Percentiles rank a stretch among this genome's conserved stretches.
Evolutionary conservation across 2,329 filamentous ascomycete species (phyloP).

Genomic region (Diaporthe citri): DNA sequence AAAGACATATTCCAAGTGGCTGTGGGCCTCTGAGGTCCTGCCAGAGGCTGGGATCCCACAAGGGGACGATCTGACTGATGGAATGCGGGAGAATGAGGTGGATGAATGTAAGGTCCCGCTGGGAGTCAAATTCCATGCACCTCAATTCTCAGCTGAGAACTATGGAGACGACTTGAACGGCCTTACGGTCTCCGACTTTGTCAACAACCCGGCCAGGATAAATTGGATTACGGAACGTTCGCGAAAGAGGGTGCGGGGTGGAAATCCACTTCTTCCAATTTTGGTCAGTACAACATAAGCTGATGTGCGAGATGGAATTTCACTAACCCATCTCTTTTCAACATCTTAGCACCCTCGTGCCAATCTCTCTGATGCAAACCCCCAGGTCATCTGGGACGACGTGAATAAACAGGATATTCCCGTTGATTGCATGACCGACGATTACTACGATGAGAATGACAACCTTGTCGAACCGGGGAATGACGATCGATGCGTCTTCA

Average conservation of each 20-base stretch:
- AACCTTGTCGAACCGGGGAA: not conserved
- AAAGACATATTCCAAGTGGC: not conserved
- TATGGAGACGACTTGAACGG: not conserved
- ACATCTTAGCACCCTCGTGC: conserved; percentile 1
- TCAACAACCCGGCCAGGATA: not conserved
- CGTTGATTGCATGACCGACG: not conserved
- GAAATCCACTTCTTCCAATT: not conserved
- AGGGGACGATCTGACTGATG: not conserved
- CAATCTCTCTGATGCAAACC: not conserved
- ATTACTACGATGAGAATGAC: not conserved
- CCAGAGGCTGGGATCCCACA: not conserved
- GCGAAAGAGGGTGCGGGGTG: not conserved
- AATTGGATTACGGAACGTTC: not conserved
- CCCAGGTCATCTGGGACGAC: not conserved
- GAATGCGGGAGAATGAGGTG: conserved; percentile 9
- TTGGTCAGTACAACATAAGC: not conserved
- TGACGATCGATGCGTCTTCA: not conserved
- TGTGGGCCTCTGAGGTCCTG: conserved; percentile 4
- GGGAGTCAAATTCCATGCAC: not conserved
- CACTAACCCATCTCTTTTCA: not conserved
- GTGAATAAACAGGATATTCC: not conserved
- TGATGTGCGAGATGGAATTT: not conserved
- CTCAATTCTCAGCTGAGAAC: not conserved
- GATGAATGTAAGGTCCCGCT: not conserved
- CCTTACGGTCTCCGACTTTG: not conserved